Conservation (phyloP, 495 filamentous ascomycete species). For the Lophiotrema nucula region DNA sequence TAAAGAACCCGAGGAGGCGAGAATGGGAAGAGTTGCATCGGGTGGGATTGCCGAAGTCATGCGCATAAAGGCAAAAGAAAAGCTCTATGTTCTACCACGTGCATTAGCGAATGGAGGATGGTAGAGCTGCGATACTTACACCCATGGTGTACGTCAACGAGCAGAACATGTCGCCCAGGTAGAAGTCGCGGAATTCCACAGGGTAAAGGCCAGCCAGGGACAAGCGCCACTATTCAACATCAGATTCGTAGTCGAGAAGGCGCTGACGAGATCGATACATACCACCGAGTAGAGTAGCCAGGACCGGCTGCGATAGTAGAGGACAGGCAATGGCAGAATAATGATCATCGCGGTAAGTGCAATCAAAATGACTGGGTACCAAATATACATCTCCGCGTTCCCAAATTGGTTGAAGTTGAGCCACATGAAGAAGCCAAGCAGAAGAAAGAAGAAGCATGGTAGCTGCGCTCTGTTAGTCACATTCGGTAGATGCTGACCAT, state of each 20-base stretch:
- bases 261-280: constrained; percentile 38
- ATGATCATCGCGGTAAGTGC: constrained; percentile 62
- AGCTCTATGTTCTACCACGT: constrained; percentile 71
- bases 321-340: constrained; percentile 68
- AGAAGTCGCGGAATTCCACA: constrained; percentile 97
- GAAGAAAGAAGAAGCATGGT: constrained; percentile 70
- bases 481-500: too few species aligned
- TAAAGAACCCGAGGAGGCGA: constrained; percentile 80
- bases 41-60: constrained; percentile 65
- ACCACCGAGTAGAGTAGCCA: constrained; percentile 87
- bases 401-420: constrained; percentile 74
- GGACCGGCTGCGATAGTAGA: constrained; percentile 73
- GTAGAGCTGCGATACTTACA: constrained; percentile 53
- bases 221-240: constrained; percentile 66
- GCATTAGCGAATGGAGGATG: constrained; percentile 32
- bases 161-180: constrained; percentile 95
- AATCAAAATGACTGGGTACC: constrained; percentile 84
- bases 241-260: neutral
- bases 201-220: constrained; percentile 82
- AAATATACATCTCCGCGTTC: constrained; percentile 69
- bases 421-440: constrained; percentile 81
- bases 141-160: constrained; percentile 87
- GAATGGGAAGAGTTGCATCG: constrained; percentile 87
- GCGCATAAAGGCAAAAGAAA: constrained; percentile 90
- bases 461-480: constrained; percentile 47